A percentile compares a stretch with the other conserved stretches of the same genome.
These are phyloP conservation scores for Cryomyces minteri DNA, from an alignment of 495 filamentous ascomycete genomes.

Conservation along the genomic window DNA sequence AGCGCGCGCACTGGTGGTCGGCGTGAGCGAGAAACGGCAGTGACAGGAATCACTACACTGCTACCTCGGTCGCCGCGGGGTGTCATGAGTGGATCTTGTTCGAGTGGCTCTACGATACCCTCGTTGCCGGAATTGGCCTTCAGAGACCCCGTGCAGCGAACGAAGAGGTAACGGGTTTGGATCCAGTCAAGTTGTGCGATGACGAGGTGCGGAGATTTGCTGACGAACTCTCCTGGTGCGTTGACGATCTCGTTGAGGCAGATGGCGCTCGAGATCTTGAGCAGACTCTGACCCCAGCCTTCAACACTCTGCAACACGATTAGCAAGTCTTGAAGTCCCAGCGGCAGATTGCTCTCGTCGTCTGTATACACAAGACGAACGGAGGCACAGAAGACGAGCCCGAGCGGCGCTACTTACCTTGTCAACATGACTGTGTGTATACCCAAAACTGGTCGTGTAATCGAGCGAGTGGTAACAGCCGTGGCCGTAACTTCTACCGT, in stretches of 20 bases:
- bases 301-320: no score
- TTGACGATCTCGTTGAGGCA: slow-evolving; percentile 84
- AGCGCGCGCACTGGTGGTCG: slow-evolving; percentile 4
- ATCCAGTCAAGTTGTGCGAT: slow-evolving; percentile 73
- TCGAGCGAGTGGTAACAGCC: slow-evolving; percentile 64
- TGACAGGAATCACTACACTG: slow-evolving; percentile 30
- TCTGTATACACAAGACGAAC: no score
- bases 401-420: no score
- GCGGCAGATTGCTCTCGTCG: no score
- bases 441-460: slow-evolving; percentile 36
- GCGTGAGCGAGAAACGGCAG: slow-evolving; percentile 25
- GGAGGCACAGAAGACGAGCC: no score
- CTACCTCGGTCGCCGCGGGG: slow-evolving; percentile 21
- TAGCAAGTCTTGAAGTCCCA: no score
- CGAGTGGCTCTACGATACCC: slow-evolving; percentile 10
- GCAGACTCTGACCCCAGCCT: slow-evolving; percentile 46
- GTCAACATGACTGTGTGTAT: slow-evolving; percentile 16
- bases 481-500: slow-evolving; percentile 60
- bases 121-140: not conserved
- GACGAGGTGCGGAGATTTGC: slow-evolving; percentile 41
- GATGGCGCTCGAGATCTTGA: slow-evolving; percentile 41
- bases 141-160: slow-evolving; percentile 21
- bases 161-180: slow-evolving; percentile 76
- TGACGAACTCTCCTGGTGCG: slow-evolving; percentile 39
- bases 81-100: slow-evolving; percentile 34